A percentile compares a stretch with the other conserved stretches of the same genome.
These are phyloP conservation scores for Thalia dealbata DNA, from an alignment of 176 grass and related monocot species.

Conservation along the genomic window DNA sequence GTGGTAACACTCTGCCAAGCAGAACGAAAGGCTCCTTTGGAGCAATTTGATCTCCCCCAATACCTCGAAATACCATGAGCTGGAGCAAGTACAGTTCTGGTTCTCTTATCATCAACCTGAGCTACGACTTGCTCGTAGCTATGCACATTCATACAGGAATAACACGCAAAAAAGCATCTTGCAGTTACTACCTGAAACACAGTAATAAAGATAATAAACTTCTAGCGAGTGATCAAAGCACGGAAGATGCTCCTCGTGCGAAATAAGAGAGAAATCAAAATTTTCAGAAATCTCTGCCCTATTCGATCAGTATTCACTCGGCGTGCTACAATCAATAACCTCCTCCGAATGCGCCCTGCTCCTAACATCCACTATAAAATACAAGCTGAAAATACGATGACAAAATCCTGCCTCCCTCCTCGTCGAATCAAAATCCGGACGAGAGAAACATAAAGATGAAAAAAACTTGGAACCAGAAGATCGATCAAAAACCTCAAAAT, in stretches of 20 bases:
- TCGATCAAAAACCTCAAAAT: too few species aligned
- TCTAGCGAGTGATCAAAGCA: slow-evolving; percentile 31
- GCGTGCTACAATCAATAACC: neutral
- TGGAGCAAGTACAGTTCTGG: too few species aligned
- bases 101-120: too few species aligned
- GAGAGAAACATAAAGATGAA: too few species aligned
- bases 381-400: too few species aligned
- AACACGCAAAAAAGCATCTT: neutral
- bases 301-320: neutral
- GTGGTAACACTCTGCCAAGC: slow-evolving; percentile 41
- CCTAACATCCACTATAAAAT: neutral
- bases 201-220: too few species aligned
- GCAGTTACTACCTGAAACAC: too few species aligned
- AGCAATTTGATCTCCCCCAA: slow-evolving; percentile 70
- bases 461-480: too few species aligned
- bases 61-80: too few species aligned
- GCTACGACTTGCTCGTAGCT: slow-evolving; percentile 78
- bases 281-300: slow-evolving; percentile 91
- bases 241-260: slow-evolving; percentile 90
- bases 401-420: too few species aligned
- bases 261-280: slow-evolving; percentile 67
- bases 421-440: slow-evolving; percentile 1
- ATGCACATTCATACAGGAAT: slow-evolving; percentile 7
- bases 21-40: slow-evolving; percentile 68
- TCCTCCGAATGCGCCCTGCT: neutral